Percentiles rank a stretch among this genome's conserved stretches.
Evolutionary conservation across 768 basidiomycete species (phyloP).

Genomic region (Suillus fuscotomentosus): DNA sequence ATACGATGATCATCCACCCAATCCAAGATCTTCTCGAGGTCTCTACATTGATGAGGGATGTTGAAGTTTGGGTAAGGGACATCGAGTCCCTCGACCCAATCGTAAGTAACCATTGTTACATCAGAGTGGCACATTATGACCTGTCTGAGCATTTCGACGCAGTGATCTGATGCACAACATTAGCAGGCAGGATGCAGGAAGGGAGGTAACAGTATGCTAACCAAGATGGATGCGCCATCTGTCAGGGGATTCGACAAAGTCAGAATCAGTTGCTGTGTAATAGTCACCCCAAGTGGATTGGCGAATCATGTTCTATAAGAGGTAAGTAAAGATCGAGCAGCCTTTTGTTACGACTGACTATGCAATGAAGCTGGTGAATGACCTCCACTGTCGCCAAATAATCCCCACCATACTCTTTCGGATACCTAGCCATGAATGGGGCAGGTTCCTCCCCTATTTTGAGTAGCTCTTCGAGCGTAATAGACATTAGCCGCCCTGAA

Average conservation of each 20-base stretch:
- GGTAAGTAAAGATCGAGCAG: neutral
- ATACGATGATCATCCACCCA: neutral
- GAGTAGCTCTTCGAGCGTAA: neutral
- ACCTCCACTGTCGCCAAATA: slow-evolving; percentile 9
- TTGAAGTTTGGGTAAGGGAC: neutral
- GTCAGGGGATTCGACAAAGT: neutral
- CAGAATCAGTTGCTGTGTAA: slow-evolving; percentile 1
- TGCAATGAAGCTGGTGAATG: slow-evolving; percentile 11
- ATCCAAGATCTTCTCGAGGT: neutral
- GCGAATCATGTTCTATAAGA: slow-evolving; percentile 10
- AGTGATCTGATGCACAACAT: slow-evolving; percentile 3
- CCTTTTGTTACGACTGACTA: slow-evolving; percentile 4
- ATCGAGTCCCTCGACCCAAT: slow-evolving; percentile 7
- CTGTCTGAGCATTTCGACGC: slow-evolving; percentile 11
- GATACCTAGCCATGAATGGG: neutral
- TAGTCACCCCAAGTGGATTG: slow-evolving; percentile 6
- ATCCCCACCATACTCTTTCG: slow-evolving; percentile 11
- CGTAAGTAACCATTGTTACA: slow-evolving; percentile 8
- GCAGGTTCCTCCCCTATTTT: neutral
- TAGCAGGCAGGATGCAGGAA: neutral
- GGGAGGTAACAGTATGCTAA: neutral
- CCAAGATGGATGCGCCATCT: slow-evolving; percentile 6
- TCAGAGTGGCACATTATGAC: slow-evolving; percentile 11
- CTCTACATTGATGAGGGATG: neutral
- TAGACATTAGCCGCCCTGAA: neutral